Conservation (phyloP, 1,284 basidiomycete species). For the Takashimella koratensis region DNA sequence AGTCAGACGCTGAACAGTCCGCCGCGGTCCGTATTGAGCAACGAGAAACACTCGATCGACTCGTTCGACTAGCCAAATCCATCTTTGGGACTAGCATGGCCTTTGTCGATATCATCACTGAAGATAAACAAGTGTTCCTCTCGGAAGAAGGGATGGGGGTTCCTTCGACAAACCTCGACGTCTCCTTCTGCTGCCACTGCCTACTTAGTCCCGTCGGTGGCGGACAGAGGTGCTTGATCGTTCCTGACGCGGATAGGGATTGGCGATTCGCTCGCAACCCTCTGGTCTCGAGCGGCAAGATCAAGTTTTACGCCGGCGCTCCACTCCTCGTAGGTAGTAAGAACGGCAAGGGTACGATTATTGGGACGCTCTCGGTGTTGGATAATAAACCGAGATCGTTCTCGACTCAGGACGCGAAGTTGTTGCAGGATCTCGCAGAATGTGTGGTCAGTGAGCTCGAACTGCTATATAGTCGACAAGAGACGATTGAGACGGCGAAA, state of each 20-base stretch:
- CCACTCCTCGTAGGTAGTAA: conserved; percentile 19
- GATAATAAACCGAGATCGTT: conserved; percentile 30
- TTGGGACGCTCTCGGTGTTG: conserved; percentile 30
- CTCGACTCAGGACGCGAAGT: conserved; percentile 9
- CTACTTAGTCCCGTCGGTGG: conserved; percentile 16
- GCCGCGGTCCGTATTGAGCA: conserved; percentile 12
- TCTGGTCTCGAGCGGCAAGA: conserved; percentile 19
- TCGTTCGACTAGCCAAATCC: conserved; percentile 29
- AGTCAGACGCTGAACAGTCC: not conserved
- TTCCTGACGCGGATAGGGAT: conserved; percentile 22
- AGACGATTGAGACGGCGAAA: conserved; percentile 22
- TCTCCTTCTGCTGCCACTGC: conserved; percentile 34
- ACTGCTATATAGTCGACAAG: conserved; percentile 22
- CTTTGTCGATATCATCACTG: conserved; percentile 31
- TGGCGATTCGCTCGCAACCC: conserved; percentile 32
- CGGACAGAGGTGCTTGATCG: conserved; percentile 19
- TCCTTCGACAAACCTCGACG: conserved; percentile 20
- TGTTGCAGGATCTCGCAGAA: conserved; percentile 27
- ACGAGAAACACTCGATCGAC: conserved; percentile 27
- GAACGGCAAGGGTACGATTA: conserved; percentile 22
- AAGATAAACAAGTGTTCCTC: conserved; percentile 25
- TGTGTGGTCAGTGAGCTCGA: conserved; percentile 34
- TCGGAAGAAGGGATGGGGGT: conserved; percentile 26
- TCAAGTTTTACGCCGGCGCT: conserved; percentile 33
- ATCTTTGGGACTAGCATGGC: conserved; percentile 30